Evolutionary conservation across 192 early-diverging fungal species (phyloP).

Genomic region (Chytriomyces confervae): DNA sequence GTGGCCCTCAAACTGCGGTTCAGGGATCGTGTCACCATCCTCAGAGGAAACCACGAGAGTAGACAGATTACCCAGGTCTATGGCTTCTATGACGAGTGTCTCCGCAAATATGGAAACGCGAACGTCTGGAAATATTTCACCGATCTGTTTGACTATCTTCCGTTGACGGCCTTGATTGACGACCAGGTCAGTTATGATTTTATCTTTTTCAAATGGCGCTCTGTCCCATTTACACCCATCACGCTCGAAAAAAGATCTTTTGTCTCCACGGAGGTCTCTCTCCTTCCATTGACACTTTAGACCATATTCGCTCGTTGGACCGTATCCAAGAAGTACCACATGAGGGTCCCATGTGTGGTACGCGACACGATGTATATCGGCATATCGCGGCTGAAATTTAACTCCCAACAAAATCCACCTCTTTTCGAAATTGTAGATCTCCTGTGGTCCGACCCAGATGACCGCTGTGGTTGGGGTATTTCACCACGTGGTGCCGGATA

Average conservation of each 20-base stretch:
- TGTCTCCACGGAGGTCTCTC: conserved; percentile 96
- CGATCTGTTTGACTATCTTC: conserved; percentile 96
- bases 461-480: conserved; percentile 86
- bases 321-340: conserved; percentile 98
- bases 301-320: conserved; percentile 94
- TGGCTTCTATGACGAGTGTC: conserved; percentile 97
- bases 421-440: conserved; percentile 60
- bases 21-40: conserved; percentile 90
- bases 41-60: conserved; percentile 93
- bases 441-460: conserved; percentile 96
- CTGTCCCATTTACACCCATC: neutral
- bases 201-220: conserved; percentile 16
- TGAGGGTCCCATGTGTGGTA: conserved; percentile 93
- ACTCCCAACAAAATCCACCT: conserved; percentile 7
- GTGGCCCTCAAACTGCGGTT: conserved; percentile 94
- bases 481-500: conserved; percentile 98
- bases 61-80: conserved; percentile 98
- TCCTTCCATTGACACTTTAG: conserved; percentile 89
- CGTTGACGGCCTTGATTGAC: conserved; percentile 92
- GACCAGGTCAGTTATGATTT: conserved; percentile 62
- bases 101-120: conserved; percentile 94
- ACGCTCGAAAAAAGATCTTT: conserved; percentile 64
- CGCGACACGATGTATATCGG: neutral
- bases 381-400: neutral
- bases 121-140: conserved; percentile 98